Percentiles rank a stretch among this genome's conserved stretches.
These are phyloP conservation scores for Russula vinacea DNA, from an alignment of 768 basidiomycete genomes.

Conservation along the genomic window DNA sequence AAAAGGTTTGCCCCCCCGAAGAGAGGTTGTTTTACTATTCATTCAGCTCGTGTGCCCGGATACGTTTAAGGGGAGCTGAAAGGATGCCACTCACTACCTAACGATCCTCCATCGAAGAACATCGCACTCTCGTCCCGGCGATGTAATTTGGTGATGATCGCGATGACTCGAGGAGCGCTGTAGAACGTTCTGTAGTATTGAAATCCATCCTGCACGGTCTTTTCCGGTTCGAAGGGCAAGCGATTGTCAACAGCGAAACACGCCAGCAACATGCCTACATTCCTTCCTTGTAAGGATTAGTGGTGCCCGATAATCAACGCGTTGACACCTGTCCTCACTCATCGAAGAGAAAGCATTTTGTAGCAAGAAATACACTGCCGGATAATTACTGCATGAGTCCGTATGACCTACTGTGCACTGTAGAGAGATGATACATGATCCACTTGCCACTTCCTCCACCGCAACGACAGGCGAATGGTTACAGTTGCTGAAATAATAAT, in stretches of 20 bases:
- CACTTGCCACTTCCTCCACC: too few species aligned
- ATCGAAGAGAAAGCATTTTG: conserved; percentile 90
- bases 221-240: conserved; percentile 66
- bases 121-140: conserved; percentile 90
- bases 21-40: background rate
- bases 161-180: conserved; percentile 80
- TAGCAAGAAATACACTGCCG: conserved; percentile 81
- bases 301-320: too few species aligned
- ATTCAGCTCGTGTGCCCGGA: background rate
- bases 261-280: conserved; percentile 72
- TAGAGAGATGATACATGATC: too few species aligned
- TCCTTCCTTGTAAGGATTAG: conserved; percentile 14
- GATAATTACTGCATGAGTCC: too few species aligned
- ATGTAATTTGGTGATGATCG: conserved; percentile 74
- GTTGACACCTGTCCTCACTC: conserved; percentile 32
- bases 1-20: background rate
- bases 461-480: too few species aligned
- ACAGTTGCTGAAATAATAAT: conserved; percentile 23
- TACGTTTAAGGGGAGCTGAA: background rate
- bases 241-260: conserved; percentile 87
- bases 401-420: conserved; percentile 47
- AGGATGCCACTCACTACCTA: conserved; percentile 78
- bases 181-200: conserved; percentile 92
- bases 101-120: conserved; percentile 88
- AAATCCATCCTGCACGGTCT: conserved; percentile 70